These are phyloP conservation scores for Erigeron canadensis DNA, from an alignment of 129 eudicot species.

Conservation along the genomic window DNA sequence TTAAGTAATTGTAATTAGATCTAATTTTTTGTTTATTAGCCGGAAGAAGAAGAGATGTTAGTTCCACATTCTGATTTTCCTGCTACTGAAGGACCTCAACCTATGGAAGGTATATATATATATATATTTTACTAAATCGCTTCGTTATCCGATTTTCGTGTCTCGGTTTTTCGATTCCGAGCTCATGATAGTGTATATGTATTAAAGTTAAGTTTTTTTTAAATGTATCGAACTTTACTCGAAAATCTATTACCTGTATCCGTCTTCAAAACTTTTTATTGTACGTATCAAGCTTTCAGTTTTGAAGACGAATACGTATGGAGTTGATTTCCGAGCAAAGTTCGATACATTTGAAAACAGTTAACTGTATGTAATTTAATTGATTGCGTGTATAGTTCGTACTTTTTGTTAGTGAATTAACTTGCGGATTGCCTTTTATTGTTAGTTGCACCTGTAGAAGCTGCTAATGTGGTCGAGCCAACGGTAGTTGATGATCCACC, in stretches of 20 bases:
- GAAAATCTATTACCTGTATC: no score
- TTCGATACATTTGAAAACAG: no score
- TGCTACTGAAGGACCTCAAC: conserved; percentile 66
- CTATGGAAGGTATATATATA: conserved; percentile 88
- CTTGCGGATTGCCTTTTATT: background rate
- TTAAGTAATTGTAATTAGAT: conserved; percentile 24
- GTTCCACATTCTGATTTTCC: conserved; percentile 74
- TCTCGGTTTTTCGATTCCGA: background rate
- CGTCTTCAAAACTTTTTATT: no score
- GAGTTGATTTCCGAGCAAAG: no score
- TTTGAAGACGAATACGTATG: no score
- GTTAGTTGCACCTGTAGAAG: conserved; percentile 62
- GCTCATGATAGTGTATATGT: no score
- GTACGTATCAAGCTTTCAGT: no score
- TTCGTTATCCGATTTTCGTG: background rate
- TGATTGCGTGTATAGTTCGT: conserved; percentile 4
- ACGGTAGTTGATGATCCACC: conserved; percentile 71
- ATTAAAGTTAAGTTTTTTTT: no score
- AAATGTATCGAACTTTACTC: no score
- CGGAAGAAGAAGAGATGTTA: conserved; percentile 87
- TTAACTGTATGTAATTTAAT: background rate
- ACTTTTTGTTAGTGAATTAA: conserved; percentile 4
- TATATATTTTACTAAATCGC: no score
- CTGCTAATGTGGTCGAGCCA: conserved; percentile 47
- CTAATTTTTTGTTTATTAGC: conserved; percentile 40